Evolutionary conservation across 2,329 filamentous ascomycete species (phyloP), one percentile per base, ranked within the genome.

Genomic region (Taxawa tesnikishii): DNA sequence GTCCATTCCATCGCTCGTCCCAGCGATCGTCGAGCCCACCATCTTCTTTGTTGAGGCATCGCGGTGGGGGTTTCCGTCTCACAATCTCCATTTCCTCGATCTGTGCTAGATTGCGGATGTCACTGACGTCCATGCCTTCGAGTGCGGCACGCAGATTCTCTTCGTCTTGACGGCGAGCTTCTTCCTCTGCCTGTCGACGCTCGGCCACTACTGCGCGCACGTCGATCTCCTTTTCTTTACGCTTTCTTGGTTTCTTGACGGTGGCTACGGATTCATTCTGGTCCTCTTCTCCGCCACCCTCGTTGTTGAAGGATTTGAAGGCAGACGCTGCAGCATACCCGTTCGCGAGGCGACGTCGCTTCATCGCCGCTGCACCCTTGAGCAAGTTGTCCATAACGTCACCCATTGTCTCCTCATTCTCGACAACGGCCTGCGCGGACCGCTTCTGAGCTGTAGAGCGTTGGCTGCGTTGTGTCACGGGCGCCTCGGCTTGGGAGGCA

Each of bases 1-100:
- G 70, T 1, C 88, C 90, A 50, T 94, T 93, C 90, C 90, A 98
- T 24, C 68, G 68, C 1, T 83, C 75, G 43, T 94, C 73, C 87
- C 88, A 94, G 25, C 83, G 68, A 4, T 76, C 72, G 12, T 67
- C 57, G 19, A 54, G 54, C n/a, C 59, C 50, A 12, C 48, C 53
- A 32, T 57, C 42, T n/a, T 57, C 46, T 42, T 38, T 43, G 54
- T 43, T 40, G 8, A 19, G 48, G 43, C 32, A 28, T 40, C 48
- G 34, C 16, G 38, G 36, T 5, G 40, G 37, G 10, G 31, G 37
- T 12, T 44, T 37, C 15, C 50, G 49, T 1, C 52, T 47, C 15
- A 64, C 68, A 0, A 94, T 51, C 6, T 79, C 67, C 57, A 93
- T 82, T 40, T 79, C 71, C 48, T 90, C 83, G 2, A 93, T 69